Conservation (phyloP, 805 yeast species). For the Vanderwaltozyma yarrowii region DNA sequence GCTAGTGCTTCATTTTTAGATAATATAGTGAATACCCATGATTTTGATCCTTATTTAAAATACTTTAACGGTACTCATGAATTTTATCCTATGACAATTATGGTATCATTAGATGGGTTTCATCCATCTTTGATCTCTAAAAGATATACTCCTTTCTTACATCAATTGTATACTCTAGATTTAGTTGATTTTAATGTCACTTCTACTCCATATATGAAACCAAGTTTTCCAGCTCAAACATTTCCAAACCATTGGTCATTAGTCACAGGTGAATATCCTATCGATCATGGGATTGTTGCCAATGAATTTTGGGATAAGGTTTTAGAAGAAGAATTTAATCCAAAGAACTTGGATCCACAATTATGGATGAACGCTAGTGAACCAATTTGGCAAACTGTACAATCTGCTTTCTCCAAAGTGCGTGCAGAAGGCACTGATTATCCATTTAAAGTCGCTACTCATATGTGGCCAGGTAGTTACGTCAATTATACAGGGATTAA, state of each 20-base stretch:
- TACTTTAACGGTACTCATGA: conserved; percentile 51
- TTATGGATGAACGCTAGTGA: conserved; percentile 76
- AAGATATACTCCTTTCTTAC: conserved; percentile 59
- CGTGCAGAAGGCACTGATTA: conserved; percentile 1
- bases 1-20: background rate
- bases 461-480: conserved; percentile 96
- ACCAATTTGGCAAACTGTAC: conserved; percentile 78
- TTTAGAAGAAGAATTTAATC: conserved; percentile 42
- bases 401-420: conserved; percentile 39
- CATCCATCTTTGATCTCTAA: conserved; percentile 77
- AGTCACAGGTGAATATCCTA: conserved; percentile 77
- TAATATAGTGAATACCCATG: background rate
- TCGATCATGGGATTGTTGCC: conserved; percentile 74
- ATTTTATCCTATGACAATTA: conserved; percentile 69
- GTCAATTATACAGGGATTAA: conserved; percentile 32
- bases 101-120: conserved; percentile 79
- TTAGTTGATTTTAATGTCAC: conserved; percentile 30
- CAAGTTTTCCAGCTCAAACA: conserved; percentile 82
- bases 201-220: conserved; percentile 65
- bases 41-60: conserved; percentile 13
- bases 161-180: conserved; percentile 41
- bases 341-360: conserved; percentile 41
- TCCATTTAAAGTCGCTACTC: conserved; percentile 35
- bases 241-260: conserved; percentile 91
- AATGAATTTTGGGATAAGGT: conserved; percentile 38